phyloP scores from a whole-genome alignment of 257 asterid genomes.

The Solanum chmielewskii region DNA sequence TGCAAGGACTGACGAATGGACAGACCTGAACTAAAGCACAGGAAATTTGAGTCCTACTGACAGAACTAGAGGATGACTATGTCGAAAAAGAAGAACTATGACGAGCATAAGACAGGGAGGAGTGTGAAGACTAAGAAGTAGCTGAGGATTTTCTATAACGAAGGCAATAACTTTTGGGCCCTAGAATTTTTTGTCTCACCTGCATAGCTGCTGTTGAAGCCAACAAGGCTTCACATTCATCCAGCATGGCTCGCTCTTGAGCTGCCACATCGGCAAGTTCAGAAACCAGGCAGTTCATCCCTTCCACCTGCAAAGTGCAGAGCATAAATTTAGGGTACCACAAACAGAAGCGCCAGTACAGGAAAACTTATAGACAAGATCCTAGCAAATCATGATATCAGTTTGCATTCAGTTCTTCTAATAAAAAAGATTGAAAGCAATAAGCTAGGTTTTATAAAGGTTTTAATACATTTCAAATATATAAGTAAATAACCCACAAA shows the following conservation, averaged over 20 bases:
- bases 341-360: not conserved
- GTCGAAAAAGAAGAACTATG: not conserved
- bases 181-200: slow-evolving; percentile 24
- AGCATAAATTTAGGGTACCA: not conserved
- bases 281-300: slow-evolving; percentile 47
- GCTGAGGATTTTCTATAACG: not conserved
- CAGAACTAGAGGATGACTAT: not conserved
- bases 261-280: slow-evolving; percentile 82
- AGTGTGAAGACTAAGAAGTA: not conserved
- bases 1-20: not conserved
- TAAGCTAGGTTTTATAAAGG: not conserved
- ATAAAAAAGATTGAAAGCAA: not conserved
- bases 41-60: not conserved
- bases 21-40: not conserved
- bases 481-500: not conserved
- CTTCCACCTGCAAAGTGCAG: slow-evolving; percentile 48
- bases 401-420: not conserved
- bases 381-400: not conserved
- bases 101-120: not conserved
- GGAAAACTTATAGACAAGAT: not conserved
- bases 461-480: not conserved
- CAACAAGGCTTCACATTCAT: slow-evolving; percentile 56
- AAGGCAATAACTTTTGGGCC: not conserved
- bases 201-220: slow-evolving; percentile 57
- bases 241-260: slow-evolving; percentile 70